Evolutionary conservation across 2,329 filamentous ascomycete genomes (phyloP).

Genomic region (Aureobasidium sp.): DNA sequence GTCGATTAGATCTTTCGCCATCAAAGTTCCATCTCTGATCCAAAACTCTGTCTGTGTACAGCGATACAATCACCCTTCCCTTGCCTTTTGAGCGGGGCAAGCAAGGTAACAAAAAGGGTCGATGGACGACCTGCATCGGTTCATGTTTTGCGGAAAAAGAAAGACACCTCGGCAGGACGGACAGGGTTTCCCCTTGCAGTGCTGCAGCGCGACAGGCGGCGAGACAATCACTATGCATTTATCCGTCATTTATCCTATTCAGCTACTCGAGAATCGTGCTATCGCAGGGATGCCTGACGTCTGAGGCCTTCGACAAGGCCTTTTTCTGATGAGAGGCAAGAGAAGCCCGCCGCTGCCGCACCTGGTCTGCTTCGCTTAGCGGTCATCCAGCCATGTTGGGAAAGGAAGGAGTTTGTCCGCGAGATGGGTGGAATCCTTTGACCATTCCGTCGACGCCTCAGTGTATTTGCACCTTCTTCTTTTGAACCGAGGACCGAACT

Average conservation of each 20-base stretch:
- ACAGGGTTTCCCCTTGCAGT: conserved; percentile 8
- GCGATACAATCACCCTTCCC: not conserved
- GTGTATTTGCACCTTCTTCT: not conserved
- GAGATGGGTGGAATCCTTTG: not conserved
- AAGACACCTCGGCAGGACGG: not conserved
- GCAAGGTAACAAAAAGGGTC: not conserved
- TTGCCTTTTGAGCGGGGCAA: not conserved
- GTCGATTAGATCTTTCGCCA: not conserved
- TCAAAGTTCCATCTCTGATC: not conserved
- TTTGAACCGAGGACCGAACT: not conserved
- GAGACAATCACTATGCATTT: not conserved
- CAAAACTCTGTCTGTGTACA: not conserved
- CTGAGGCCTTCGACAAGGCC: not conserved
- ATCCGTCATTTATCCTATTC: not conserved
- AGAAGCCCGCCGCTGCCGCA: not conserved
- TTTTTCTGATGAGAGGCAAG: not conserved
- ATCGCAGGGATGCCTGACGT: not conserved
- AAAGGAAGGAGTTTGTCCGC: not conserved
- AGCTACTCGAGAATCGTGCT: not conserved
- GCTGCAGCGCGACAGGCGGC: not conserved
- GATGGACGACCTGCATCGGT: conserved; percentile 1
- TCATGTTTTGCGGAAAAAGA: not conserved
- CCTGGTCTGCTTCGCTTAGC: not conserved
- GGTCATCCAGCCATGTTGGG: not conserved
- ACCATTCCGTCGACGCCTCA: not conserved